These are phyloP conservation scores for Nakataea oryzae DNA, from an alignment of 2,329 filamentous ascomycete genomes.

Conservation along the genomic window DNA sequence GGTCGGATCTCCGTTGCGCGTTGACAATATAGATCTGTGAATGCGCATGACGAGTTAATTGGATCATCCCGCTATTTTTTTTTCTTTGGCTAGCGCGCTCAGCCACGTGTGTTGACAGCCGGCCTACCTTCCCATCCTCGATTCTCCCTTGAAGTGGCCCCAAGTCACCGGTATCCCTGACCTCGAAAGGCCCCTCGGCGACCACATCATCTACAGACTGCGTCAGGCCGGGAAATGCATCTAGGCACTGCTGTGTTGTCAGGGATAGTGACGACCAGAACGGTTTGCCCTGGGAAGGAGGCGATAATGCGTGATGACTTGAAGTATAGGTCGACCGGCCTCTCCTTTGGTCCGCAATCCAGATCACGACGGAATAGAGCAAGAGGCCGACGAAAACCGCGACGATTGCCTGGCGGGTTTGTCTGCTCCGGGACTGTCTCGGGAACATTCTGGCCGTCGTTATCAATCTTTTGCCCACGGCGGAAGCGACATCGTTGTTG, in stretches of 20 bases:
- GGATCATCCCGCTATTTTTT: background rate
- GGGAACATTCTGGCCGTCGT: conserved; percentile 10
- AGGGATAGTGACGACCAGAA: conserved; percentile 19
- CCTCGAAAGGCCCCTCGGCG: conserved; percentile 29
- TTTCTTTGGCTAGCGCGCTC: background rate
- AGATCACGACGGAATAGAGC: conserved; percentile 13
- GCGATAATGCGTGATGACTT: too few relatives aligned
- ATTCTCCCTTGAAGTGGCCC: conserved; percentile 32
- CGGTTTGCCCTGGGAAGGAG: background rate
- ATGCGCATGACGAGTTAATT: background rate
- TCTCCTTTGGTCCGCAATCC: background rate
- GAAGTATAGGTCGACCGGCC: too few relatives aligned
- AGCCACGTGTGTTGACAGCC: background rate
- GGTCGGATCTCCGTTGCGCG: conserved; percentile 24
- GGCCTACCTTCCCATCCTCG: conserved; percentile 25
- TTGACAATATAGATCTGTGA: conserved; percentile 32
- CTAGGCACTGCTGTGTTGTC: conserved; percentile 28
- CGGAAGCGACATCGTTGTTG: background rate
- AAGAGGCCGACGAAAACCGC: conserved; percentile 10
- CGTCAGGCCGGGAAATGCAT: conserved; percentile 33
- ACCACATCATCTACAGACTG: conserved; percentile 34
- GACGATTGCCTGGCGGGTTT: conserved; percentile 12
- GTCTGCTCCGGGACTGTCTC: conserved; percentile 5
- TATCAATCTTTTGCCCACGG: conserved; percentile 8
- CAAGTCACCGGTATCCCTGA: conserved; percentile 23